Percentiles rank a stretch among this genome's conserved stretches.
Evolutionary conservation across 805 yeast species (phyloP).

Genomic region (Lipomyces sp.): DNA sequence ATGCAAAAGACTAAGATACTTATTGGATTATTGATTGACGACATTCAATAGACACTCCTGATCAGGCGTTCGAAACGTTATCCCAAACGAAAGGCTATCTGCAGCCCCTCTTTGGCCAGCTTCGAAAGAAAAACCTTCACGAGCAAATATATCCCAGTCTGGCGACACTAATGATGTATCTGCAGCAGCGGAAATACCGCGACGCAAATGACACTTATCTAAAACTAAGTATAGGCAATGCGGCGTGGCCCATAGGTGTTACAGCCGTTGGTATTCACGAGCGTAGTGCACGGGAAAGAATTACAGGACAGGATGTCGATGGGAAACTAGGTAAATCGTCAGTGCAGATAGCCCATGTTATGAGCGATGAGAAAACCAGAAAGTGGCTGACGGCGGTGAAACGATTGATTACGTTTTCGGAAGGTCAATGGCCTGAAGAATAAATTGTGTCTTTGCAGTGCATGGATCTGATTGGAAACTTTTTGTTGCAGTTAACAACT

Average conservation of each 20-base stretch:
- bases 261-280: slow-evolving; percentile 79
- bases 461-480: slow-evolving; percentile 1
- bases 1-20: neutral
- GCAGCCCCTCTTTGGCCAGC: slow-evolving; percentile 57
- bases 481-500: too few relatives aligned
- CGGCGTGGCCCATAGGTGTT: slow-evolving; percentile 93
- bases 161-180: slow-evolving; percentile 60
- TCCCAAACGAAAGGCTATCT: slow-evolving; percentile 56
- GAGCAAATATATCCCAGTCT: slow-evolving; percentile 57
- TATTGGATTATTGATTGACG: neutral
- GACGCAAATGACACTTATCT: slow-evolving; percentile 71
- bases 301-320: slow-evolving; percentile 53
- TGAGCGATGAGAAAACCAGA: slow-evolving; percentile 76
- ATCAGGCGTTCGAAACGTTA: slow-evolving; percentile 44
- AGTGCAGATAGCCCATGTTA: slow-evolving; percentile 62
- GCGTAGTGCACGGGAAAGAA: slow-evolving; percentile 64
- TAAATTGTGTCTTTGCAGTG: neutral
- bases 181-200: slow-evolving; percentile 59
- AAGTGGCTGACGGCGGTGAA: slow-evolving; percentile 76
- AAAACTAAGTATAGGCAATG: slow-evolving; percentile 80
- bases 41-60: slow-evolving; percentile 27
- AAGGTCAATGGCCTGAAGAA: slow-evolving; percentile 44
- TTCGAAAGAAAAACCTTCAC: slow-evolving; percentile 53
- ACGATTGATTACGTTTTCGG: slow-evolving; percentile 66
- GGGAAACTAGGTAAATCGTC: slow-evolving; percentile 26